These are phyloP conservation scores for Hygrophoropsis aurantiaca DNA, from an alignment of 768 basidiomycete species.

Conservation along the genomic window DNA sequence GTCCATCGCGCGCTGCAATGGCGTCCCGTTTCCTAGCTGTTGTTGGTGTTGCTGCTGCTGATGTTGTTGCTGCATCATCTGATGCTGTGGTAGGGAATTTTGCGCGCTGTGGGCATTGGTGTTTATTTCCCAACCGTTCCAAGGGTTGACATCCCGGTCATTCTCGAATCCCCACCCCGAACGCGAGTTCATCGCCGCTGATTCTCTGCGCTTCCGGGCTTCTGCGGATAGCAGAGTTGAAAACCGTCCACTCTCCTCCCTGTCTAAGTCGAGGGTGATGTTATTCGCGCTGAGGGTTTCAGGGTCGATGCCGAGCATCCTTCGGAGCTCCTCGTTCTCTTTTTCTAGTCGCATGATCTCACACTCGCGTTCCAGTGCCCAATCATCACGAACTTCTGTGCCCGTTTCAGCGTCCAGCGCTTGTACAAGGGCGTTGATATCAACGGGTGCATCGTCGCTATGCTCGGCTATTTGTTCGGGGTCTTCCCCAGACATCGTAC, in stretches of 20 bases:
- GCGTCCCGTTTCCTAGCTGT: constrained; percentile 20
- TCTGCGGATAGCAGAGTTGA: constrained; percentile 18
- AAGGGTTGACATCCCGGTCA: constrained; percentile 16
- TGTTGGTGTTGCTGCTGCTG: constrained; percentile 21
- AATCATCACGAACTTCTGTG: constrained; percentile 59
- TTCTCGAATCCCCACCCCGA: constrained; percentile 30
- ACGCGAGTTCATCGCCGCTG: constrained; percentile 18
- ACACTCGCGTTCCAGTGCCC: constrained; percentile 83
- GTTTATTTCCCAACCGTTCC: constrained; percentile 26
- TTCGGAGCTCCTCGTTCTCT: constrained; percentile 81
- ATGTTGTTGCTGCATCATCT: constrained; percentile 29
- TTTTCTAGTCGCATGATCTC: constrained; percentile 81
- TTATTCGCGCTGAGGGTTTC: constrained; percentile 52
- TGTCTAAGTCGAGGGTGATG: constrained; percentile 45
- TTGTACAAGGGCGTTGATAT: constrained; percentile 44
- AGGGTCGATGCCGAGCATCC: constrained; percentile 72
- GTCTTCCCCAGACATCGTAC: constrained; percentile 66
- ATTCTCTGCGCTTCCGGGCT: constrained; percentile 25
- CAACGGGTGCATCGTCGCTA: constrained; percentile 34
- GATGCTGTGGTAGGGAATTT: constrained; percentile 14
- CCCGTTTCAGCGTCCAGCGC: constrained; percentile 41
- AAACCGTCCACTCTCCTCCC: constrained; percentile 45
- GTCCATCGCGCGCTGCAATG: constrained; percentile 50
- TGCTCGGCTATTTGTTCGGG: constrained; percentile 26
- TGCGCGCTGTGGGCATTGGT: background rate